phyloP scores from a whole-genome alignment of 1,284 basidiomycete genomes.

The Stygiomarasmius scandens region DNA sequence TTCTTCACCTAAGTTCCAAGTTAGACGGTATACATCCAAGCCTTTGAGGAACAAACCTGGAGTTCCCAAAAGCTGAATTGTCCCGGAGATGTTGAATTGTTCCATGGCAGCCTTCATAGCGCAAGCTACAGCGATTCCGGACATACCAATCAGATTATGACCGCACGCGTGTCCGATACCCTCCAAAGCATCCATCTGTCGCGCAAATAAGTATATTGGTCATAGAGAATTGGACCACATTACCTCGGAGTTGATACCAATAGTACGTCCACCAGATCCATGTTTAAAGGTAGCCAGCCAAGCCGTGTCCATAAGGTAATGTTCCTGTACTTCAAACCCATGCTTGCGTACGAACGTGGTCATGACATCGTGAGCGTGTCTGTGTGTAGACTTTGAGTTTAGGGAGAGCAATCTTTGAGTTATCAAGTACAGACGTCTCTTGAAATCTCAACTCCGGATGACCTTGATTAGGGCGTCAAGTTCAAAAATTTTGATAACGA shows the following conservation, averaged over 20 bases:
- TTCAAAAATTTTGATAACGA: neutral
- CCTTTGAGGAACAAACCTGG: slow-evolving; percentile 46
- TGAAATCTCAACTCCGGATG: slow-evolving; percentile 64
- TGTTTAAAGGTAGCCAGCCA: slow-evolving; percentile 67
- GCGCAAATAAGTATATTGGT: neutral
- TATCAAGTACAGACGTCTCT: slow-evolving; percentile 48
- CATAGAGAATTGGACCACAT: neutral
- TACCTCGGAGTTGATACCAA: slow-evolving; percentile 75
- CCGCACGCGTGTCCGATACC: slow-evolving; percentile 77
- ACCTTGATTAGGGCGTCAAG: slow-evolving; percentile 35
- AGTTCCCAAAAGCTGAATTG: slow-evolving; percentile 74
- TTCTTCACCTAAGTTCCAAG: slow-evolving; percentile 60
- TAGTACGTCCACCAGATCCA: slow-evolving; percentile 56
- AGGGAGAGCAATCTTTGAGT: slow-evolving; percentile 13
- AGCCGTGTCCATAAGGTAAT: slow-evolving; percentile 67
- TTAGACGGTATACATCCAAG: slow-evolving; percentile 3
- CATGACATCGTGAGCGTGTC: slow-evolving; percentile 55
- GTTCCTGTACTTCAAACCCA: slow-evolving; percentile 60
- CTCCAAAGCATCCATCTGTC: slow-evolving; percentile 59
- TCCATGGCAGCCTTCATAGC: slow-evolving; percentile 59
- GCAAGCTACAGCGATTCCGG: slow-evolving; percentile 70
- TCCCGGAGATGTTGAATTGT: slow-evolving; percentile 61
- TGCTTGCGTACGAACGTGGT: slow-evolving; percentile 59
- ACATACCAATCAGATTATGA: slow-evolving; percentile 78
- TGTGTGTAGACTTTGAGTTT: slow-evolving; percentile 22